Conservation (phyloP, 495 filamentous ascomycete genomes). For the Lasiosphaeriaceae sp. region DNA sequence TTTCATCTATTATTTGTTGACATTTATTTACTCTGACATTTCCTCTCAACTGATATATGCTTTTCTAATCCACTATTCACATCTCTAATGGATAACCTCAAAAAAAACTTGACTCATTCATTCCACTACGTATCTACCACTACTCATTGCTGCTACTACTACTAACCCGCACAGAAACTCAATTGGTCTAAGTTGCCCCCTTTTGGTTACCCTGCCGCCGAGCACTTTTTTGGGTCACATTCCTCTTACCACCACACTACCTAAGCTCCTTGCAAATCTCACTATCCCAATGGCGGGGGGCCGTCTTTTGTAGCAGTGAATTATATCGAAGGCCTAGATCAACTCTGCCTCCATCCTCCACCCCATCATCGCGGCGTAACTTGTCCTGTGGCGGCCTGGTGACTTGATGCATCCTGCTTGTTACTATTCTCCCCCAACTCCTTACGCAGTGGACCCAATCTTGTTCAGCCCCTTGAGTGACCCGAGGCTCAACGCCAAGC, state of each 20-base stretch:
- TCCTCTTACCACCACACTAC: not conserved
- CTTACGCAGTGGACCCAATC: constrained; percentile 52
- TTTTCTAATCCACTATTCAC: no score
- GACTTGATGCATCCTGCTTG: no score
- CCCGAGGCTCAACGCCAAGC: constrained; percentile 88
- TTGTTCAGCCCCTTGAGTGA: constrained; percentile 94
- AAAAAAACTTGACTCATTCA: not conserved
- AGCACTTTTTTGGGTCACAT: not conserved
- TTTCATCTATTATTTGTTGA: no score
- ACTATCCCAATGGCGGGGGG: not conserved
- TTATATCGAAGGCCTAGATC: no score
- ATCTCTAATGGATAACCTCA: not conserved
- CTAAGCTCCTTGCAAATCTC: not conserved
- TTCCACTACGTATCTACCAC: not conserved
- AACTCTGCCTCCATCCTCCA: not conserved
- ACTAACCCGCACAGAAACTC: not conserved
- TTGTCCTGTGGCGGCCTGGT: no score
- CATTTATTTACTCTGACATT: no score
- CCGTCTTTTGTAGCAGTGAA: no score
- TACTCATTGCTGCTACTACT: not conserved
- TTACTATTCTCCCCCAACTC: no score
- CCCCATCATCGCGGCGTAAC: not conserved
- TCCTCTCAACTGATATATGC: no score
- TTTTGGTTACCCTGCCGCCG: not conserved
- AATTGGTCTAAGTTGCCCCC: not conserved